These are phyloP conservation scores for Cutaneotrichosporon sp. DNA, from an alignment of 1,284 basidiomycete species.

Conservation along the genomic window DNA sequence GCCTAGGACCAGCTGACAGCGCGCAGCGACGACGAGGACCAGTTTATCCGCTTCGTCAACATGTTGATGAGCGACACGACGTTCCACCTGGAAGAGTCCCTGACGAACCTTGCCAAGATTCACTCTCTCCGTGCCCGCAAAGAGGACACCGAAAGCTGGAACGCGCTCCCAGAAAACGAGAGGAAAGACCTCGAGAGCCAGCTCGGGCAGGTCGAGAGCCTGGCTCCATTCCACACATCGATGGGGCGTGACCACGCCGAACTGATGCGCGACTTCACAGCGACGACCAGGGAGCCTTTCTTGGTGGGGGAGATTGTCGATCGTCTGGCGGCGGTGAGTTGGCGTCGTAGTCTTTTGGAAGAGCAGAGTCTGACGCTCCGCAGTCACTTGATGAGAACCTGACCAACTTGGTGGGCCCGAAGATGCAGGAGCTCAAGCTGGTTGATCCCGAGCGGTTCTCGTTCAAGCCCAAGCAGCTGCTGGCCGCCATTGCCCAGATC, in stretches of 20 bases:
- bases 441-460: slow-evolving; percentile 83
- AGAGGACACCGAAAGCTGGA: slow-evolving; percentile 70
- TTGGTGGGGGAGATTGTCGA: slow-evolving; percentile 97
- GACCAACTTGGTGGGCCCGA: slow-evolving; percentile 81
- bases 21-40: slow-evolving; percentile 74
- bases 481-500: slow-evolving; percentile 86
- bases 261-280: slow-evolving; percentile 87
- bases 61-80: slow-evolving; percentile 99
- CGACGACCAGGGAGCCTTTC: slow-evolving; percentile 86
- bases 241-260: slow-evolving; percentile 85
- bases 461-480: slow-evolving; percentile 80
- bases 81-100: slow-evolving; percentile 94
- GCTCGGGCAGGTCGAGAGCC: slow-evolving; percentile 73
- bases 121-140: slow-evolving; percentile 82
- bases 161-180: slow-evolving; percentile 65
- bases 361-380: neutral
- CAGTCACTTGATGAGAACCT: slow-evolving; percentile 82
- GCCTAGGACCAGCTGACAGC: neutral
- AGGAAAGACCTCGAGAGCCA: slow-evolving; percentile 80
- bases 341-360: neutral
- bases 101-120: slow-evolving; percentile 84
- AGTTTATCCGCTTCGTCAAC: slow-evolving; percentile 94
- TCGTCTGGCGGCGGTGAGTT: slow-evolving; percentile 82
- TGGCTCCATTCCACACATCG: slow-evolving; percentile 80
- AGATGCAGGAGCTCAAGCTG: slow-evolving; percentile 70